Conservation (phyloP, 139 green algal species). For the Closterium sp. region DNA sequence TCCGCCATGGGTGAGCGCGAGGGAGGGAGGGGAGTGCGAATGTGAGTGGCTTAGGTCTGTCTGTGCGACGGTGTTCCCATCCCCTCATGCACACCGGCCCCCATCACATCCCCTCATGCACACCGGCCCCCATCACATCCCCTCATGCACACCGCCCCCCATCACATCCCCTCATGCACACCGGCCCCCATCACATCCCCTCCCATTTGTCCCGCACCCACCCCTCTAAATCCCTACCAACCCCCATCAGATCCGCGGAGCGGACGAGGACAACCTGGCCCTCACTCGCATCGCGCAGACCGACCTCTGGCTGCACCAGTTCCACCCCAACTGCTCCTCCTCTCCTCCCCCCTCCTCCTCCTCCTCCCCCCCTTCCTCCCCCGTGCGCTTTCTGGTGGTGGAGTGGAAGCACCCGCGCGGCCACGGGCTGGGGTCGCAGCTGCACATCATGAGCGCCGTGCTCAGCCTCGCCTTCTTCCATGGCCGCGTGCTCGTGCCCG, state of each 20-base stretch:
- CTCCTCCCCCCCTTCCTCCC: too few species aligned
- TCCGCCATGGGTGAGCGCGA: not conserved
- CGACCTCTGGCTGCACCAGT: constrained; percentile 44
- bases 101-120: not conserved
- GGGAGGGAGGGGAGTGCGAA: not conserved
- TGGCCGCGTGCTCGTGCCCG: constrained; percentile 1
- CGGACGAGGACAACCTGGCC: constrained; percentile 30
- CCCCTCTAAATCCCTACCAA: too few species aligned
- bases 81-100: not conserved
- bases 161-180: not conserved
- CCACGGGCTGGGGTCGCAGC: constrained; percentile 39
- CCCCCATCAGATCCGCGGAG: constrained; percentile 26
- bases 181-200: not conserved
- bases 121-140: too few species aligned
- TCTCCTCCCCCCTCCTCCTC: not conserved
- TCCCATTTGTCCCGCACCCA: not conserved
- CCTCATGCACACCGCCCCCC: not conserved
- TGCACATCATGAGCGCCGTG: constrained; percentile 35
- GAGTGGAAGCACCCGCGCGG: constrained; percentile 11
- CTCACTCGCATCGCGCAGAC: constrained; percentile 17
- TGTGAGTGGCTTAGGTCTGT: not conserved
- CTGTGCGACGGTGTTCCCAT: not conserved
- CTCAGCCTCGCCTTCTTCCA: not conserved
- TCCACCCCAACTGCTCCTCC: constrained; percentile 21
- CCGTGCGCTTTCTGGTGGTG: constrained; percentile 30